A percentile compares a stretch with the other conserved stretches of the same genome.
Conservation (phyloP, 306 rosid species). For the Carpinus fangiana region DNA sequence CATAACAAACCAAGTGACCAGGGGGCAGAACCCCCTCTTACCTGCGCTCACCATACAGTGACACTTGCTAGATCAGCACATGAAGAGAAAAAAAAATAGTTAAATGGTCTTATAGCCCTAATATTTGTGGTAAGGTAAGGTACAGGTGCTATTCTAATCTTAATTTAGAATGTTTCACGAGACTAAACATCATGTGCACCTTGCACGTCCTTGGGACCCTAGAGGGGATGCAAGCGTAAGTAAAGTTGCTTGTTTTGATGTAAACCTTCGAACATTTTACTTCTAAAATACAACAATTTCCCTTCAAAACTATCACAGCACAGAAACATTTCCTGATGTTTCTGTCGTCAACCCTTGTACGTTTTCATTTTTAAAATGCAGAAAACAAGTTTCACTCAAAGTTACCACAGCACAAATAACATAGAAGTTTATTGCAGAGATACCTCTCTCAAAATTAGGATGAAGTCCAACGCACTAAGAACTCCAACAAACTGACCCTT, state of each 20-base stretch:
- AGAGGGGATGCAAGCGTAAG: not conserved
- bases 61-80: not conserved
- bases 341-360: slow-evolving; percentile 6
- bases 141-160: not conserved
- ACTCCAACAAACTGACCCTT: slow-evolving; percentile 67
- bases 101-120: not conserved
- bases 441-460: slow-evolving; percentile 84
- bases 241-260: not conserved
- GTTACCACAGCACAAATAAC: not conserved
- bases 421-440: slow-evolving; percentile 33
- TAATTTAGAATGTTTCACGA: not conserved
- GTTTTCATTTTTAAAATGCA: not conserved
- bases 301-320: not conserved
- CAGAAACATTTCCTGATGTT: not conserved
- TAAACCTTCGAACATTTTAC: not conserved
- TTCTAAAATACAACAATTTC: not conserved
- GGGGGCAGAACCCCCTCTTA: too few species aligned
- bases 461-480: slow-evolving; percentile 81
- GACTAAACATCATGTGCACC: not conserved
- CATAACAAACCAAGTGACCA: too few species aligned
- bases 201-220: not conserved
- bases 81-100: not conserved
- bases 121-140: not conserved
- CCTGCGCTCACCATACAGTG: too few species aligned
- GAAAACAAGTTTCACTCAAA: slow-evolving; percentile 2